Evolutionary conservation across 1,284 basidiomycete species (phyloP).

Genomic region (Gastroboletus turbinatus): DNA sequence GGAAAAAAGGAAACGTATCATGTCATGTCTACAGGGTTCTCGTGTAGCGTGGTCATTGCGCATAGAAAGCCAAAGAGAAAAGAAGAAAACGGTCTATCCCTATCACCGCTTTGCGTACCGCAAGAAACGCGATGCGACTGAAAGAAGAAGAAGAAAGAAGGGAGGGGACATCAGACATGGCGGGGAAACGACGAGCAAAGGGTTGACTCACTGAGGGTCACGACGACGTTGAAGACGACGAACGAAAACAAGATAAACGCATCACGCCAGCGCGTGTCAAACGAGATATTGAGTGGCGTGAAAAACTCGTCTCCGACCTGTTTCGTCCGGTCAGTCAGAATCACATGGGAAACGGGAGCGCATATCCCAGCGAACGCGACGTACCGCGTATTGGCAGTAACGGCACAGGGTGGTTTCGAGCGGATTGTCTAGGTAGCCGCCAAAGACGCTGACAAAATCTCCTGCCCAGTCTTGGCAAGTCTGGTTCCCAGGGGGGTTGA

Average conservation of each 20-base stretch:
- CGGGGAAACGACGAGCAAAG: neutral
- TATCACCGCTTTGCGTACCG: conserved; percentile 63
- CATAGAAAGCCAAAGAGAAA: neutral
- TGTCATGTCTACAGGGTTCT: neutral
- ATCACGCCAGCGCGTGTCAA: conserved; percentile 69
- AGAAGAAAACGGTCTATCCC: neutral
- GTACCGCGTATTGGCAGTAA: conserved; percentile 68
- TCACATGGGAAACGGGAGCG: neutral
- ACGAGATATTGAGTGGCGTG: conserved; percentile 67
- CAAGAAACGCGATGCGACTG: conserved; percentile 73
- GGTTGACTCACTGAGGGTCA: conserved; percentile 57
- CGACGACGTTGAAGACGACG: conserved; percentile 71
- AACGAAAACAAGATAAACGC: conserved; percentile 69
- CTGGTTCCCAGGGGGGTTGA: conserved; percentile 73
- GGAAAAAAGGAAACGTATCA: neutral
- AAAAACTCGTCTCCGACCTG: conserved; percentile 71
- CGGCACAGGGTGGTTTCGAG: conserved; percentile 58
- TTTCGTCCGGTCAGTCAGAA: conserved; percentile 1
- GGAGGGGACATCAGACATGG: neutral
- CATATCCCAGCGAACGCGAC: conserved; percentile 4
- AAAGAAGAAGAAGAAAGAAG: conserved; percentile 5
- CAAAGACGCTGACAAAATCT: conserved; percentile 59
- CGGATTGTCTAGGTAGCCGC: conserved; percentile 81
- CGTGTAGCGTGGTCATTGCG: neutral
- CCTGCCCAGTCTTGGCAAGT: conserved; percentile 74